Percentiles rank a stretch among this genome's conserved stretches.
Conservation (phyloP, 106 monocot genomes). For the Acorus gramineus region DNA sequence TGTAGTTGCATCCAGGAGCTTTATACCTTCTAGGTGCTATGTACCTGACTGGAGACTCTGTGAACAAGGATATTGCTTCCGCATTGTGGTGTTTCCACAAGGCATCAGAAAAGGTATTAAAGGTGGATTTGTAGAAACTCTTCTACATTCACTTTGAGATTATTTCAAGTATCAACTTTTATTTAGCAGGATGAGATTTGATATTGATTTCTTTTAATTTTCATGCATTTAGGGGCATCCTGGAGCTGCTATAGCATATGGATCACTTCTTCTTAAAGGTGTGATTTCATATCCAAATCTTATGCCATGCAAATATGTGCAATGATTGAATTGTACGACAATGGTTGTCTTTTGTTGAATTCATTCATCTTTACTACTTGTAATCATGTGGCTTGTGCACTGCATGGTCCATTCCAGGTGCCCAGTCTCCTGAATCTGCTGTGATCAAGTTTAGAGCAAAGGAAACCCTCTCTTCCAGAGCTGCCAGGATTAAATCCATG, state of each 20-base stretch:
- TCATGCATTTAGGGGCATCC: conserved; percentile 64
- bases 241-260: conserved; percentile 97
- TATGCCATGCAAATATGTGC: too few species aligned
- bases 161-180: too few species aligned
- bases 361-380: too few species aligned
- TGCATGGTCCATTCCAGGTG: conserved; percentile 18
- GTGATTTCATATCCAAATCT: neutral
- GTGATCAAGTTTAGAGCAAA: conserved; percentile 32
- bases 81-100: conserved; percentile 97
- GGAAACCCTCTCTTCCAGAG: conserved; percentile 39
- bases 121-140: too few species aligned
- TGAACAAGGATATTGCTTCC: conserved; percentile 71
- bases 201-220: neutral
- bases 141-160: too few species aligned
- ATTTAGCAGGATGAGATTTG: too few species aligned
- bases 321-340: too few species aligned
- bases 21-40: conserved; percentile 91
- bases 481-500: conserved; percentile 22
- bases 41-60: conserved; percentile 87
- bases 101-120: conserved; percentile 81
- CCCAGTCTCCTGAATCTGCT: conserved; percentile 38
- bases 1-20: conserved; percentile 91
- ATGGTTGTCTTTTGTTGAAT: too few species aligned
- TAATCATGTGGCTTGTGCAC: too few species aligned
- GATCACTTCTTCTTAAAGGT: conserved; percentile 89